A percentile compares a stretch with the other conserved stretches of the same genome.
Conservation (phyloP, 164 flowering plant species). For the Cinnamomum chago region DNA sequence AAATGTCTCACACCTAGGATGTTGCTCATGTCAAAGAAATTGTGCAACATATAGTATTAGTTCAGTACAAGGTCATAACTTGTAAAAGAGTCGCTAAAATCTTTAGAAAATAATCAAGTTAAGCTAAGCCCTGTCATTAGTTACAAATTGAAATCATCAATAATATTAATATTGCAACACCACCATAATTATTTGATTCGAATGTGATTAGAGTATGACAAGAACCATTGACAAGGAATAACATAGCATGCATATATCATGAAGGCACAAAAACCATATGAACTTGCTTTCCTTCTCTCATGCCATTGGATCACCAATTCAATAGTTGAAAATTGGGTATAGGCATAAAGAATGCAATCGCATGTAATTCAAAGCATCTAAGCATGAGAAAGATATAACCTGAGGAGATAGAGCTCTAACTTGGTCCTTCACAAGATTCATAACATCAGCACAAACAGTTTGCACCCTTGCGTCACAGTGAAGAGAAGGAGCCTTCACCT, state of each 20-base stretch:
- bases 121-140: too few relatives aligned
- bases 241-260: background rate
- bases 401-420: slow-evolving; percentile 65
- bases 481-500: slow-evolving; percentile 77
- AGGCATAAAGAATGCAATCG: background rate
- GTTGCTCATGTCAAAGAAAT: too few relatives aligned
- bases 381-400: slow-evolving; percentile 31
- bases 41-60: too few relatives aligned
- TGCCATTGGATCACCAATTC: background rate
- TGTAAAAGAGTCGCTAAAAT: too few relatives aligned
- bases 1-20: too few relatives aligned
- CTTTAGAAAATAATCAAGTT: too few relatives aligned
- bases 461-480: slow-evolving; percentile 80
- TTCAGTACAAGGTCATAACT: too few relatives aligned
- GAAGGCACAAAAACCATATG: background rate
- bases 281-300: background rate
- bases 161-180: too few relatives aligned
- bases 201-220: too few relatives aligned
- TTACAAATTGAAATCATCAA: too few relatives aligned
- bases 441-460: slow-evolving; percentile 84
- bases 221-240: too few relatives aligned
- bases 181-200: too few relatives aligned
- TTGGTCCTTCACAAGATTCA: slow-evolving; percentile 54
- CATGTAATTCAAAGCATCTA: background rate
- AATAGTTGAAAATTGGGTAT: background rate